These are phyloP conservation scores for Aspergillus uvarum DNA, from an alignment of 2,329 filamentous ascomycete species.

Conservation along the genomic window DNA sequence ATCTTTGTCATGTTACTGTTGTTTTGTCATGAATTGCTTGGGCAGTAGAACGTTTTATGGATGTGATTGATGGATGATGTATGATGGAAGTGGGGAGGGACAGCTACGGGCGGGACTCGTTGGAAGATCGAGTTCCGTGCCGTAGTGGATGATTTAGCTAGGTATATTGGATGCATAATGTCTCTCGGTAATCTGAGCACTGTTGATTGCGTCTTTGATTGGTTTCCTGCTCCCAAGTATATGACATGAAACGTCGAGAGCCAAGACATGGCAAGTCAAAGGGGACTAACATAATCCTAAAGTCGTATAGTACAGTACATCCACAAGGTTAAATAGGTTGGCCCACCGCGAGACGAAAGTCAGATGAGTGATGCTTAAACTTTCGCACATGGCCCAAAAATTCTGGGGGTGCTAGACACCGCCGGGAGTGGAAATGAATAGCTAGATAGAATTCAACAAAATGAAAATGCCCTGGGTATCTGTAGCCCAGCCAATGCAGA, in stretches of 20 bases:
- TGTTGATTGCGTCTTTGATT: constrained; percentile 6
- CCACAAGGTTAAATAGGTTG: not conserved
- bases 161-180: constrained; percentile 22
- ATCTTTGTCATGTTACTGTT: constrained; percentile 11
- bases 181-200: constrained; percentile 23
- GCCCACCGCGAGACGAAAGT: no score
- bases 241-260: not conserved
- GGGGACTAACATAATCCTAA: not conserved
- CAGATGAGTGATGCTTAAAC: no score
- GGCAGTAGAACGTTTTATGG: constrained; percentile 9
- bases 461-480: not conserved
- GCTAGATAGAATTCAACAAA: not conserved
- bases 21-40: constrained; percentile 11
- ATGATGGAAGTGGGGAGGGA: constrained; percentile 9
- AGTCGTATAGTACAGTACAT: not conserved
- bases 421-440: not conserved
- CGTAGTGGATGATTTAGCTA: constrained; percentile 14
- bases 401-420: no score
- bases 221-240: not conserved
- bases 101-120: not conserved
- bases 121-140: constrained; percentile 1
- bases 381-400: no score
- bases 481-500: not conserved
- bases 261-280: not conserved
- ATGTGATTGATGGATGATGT: constrained; percentile 8